A percentile compares a stretch with the other conserved stretches of the same genome.
phyloP scores from a whole-genome alignment of 768 basidiomycete genomes.

The Phaeotremella skinneri region DNA sequence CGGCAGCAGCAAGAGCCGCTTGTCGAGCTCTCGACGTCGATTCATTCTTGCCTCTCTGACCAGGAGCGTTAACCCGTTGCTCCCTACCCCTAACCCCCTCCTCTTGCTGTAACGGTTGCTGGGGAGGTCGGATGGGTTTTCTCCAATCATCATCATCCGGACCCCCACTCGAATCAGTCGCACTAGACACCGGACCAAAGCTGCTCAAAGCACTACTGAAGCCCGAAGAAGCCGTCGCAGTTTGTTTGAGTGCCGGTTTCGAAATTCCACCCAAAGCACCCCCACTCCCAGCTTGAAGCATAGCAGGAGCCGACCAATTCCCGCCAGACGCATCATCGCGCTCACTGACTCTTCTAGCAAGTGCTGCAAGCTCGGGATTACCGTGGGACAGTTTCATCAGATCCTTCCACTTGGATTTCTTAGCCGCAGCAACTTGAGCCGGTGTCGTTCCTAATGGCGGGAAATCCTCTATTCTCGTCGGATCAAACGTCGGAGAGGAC shows the following conservation, averaged over 20 bases:
- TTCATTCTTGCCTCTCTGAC: slow-evolving; percentile 18
- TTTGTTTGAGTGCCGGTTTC: slow-evolving; percentile 20
- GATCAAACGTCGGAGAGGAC: slow-evolving; percentile 26
- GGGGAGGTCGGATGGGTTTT: slow-evolving; percentile 7
- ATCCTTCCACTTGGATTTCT: slow-evolving; percentile 82
- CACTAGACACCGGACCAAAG: slow-evolving; percentile 32
- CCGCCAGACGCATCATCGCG: slow-evolving; percentile 36
- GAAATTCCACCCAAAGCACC: slow-evolving; percentile 54
- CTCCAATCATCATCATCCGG: slow-evolving; percentile 43
- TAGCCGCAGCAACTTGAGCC: slow-evolving; percentile 58
- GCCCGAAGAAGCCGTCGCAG: slow-evolving; percentile 16
- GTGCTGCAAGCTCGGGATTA: slow-evolving; percentile 48
- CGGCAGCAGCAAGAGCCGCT: slow-evolving; percentile 40
- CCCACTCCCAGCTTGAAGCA: slow-evolving; percentile 67
- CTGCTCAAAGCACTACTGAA: slow-evolving; percentile 24
- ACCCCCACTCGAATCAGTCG: slow-evolving; percentile 22
- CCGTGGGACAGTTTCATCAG: slow-evolving; percentile 58
- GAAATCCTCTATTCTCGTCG: slow-evolving; percentile 53
- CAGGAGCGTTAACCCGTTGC: neutral
- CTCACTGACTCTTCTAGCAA: slow-evolving; percentile 45
- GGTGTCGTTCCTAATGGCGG: slow-evolving; percentile 46
- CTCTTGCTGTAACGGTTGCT: slow-evolving; percentile 4
- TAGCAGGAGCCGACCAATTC: slow-evolving; percentile 70
- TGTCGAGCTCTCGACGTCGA: slow-evolving; percentile 26
- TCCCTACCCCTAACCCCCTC: slow-evolving; percentile 13